phyloP scores from a whole-genome alignment of 441 rosid species.

The Pelargonium myrrhifolium region DNA sequence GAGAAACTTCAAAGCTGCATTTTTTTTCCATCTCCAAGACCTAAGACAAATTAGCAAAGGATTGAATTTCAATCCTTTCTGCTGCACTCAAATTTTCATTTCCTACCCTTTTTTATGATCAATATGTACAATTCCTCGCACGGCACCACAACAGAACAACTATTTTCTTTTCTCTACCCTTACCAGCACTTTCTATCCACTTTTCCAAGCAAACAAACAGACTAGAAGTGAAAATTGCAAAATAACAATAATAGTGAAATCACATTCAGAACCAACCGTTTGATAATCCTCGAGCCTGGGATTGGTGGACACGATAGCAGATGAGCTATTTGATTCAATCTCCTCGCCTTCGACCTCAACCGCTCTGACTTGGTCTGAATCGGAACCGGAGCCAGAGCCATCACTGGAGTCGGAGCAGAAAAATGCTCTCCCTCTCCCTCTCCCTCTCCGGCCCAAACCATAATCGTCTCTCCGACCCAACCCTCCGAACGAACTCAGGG shows the following conservation, averaged over 20 bases:
- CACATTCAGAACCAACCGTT: slow-evolving; percentile 39
- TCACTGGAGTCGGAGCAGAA: slow-evolving; percentile 58
- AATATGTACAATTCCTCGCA: neutral
- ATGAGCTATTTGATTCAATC: slow-evolving; percentile 41
- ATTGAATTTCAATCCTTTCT: neutral
- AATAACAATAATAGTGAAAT: neutral
- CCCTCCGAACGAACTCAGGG: slow-evolving; percentile 44
- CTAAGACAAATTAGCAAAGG: neutral
- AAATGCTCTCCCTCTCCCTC: too few relatives aligned
- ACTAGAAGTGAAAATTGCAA: neutral
- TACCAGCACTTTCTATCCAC: neutral
- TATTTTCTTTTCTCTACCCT: too few relatives aligned
- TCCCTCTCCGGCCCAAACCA: slow-evolving; percentile 22
- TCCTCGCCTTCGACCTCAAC: slow-evolving; percentile 43
- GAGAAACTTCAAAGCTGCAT: too few relatives aligned
- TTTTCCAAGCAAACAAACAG: slow-evolving; percentile 4
- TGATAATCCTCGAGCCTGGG: slow-evolving; percentile 85
- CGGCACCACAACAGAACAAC: too few relatives aligned
- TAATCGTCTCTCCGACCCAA: slow-evolving; percentile 30
- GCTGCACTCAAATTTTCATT: neutral
- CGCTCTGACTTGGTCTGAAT: slow-evolving; percentile 24
- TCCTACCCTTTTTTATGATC: neutral
- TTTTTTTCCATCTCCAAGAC: neutral
- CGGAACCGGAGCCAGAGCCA: slow-evolving; percentile 5
- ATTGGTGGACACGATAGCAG: slow-evolving; percentile 68